Evolutionary conservation across 176 grass and related monocot species (phyloP), one percentile per base, ranked within the genome.

Genomic region (Rhynchospora tenuis): DNA sequence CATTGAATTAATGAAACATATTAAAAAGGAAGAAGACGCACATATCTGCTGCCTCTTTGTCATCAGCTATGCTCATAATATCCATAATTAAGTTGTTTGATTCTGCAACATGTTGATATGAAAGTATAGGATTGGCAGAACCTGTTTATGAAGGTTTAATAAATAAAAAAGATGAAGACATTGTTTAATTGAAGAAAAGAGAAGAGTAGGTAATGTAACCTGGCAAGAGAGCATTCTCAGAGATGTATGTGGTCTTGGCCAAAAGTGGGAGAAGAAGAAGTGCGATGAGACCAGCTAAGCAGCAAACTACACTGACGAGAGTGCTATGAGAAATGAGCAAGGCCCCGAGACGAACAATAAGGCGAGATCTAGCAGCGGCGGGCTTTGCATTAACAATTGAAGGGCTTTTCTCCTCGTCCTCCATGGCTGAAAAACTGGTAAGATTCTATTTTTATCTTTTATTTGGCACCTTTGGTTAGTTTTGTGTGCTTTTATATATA

Each of bases 401-500:
- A 23, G 48, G 15, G 6, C 28, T 29, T 13, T 76, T 27, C 73
- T 54, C 26, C 48, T 76, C 73, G 24, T 31, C 73, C n/a, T n/a
- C n/a, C n/a, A n/a, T n/a, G n/a, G 84, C 88, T 98, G 91, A 98
- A 98, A 85, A 98, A 95, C 85, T 98, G 95, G 91, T 98, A 94
- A 90, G 45, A 59, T 62, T 57, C 55, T 81, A 59, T 51, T 89
- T 78, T 85, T 55, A 78, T 58, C 15, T 71, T 84, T 61, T 61
- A 76, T 83, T 28, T 27, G 50, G 80, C 6, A 83, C 38, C 31
- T 50, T 51, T 51, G 61, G 29, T 52, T 44, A 28, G 5, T 48
- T 6, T 60, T 66, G 27, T 52, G 61, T 83, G 48, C 43, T 62
- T 52, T 52, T 5, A 68, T 2, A 47, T 28, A 81, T 81, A 57